phyloP scores from a whole-genome alignment of 2,329 filamentous ascomycete genomes.

The Malbranchea zuffiana region DNA sequence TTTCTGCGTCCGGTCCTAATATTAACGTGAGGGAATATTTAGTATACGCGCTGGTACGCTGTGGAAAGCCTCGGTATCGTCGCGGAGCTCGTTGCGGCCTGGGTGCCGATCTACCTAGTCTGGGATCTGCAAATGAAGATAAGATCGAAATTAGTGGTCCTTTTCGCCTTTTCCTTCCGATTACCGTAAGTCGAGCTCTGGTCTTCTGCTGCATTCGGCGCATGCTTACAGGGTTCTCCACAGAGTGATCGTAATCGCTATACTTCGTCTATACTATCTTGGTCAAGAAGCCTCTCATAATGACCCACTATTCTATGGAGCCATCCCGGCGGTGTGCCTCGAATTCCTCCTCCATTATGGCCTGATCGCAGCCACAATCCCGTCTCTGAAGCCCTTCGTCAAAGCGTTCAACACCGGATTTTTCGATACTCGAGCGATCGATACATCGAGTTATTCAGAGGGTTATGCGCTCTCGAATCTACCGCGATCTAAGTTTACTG shows the following conservation, averaged over 20 bases:
- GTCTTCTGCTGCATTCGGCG: neutral
- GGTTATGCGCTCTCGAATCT: slow-evolving; percentile 11
- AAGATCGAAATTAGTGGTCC: slow-evolving; percentile 13
- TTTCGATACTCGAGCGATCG: slow-evolving; percentile 9
- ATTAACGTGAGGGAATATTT: slow-evolving; percentile 1
- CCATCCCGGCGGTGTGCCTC: slow-evolving; percentile 11
- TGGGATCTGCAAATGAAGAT: slow-evolving; percentile 13
- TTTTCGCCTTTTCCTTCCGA: slow-evolving; percentile 16
- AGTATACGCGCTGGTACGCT: slow-evolving; percentile 14
- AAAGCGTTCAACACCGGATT: slow-evolving; percentile 16
- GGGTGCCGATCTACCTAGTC: slow-evolving; percentile 14
- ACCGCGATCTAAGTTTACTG: neutral
- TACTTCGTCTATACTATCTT: slow-evolving; percentile 12
- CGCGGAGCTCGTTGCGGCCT: slow-evolving; percentile 11
- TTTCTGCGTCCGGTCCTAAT: neutral
- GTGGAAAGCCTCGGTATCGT: slow-evolving; percentile 13
- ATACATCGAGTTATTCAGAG: slow-evolving; percentile 6
- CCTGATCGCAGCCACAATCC: slow-evolving; percentile 15
- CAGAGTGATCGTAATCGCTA: slow-evolving; percentile 12
- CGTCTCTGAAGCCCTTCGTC: slow-evolving; percentile 15
- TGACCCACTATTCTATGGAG: slow-evolving; percentile 14
- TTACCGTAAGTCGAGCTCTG: slow-evolving; percentile 12
- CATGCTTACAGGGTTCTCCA: neutral
- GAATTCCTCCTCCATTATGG: slow-evolving; percentile 14
- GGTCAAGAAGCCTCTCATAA: slow-evolving; percentile 5